Conservation (phyloP, 164 flowering plant species). For the Pachysandra terminalis region DNA sequence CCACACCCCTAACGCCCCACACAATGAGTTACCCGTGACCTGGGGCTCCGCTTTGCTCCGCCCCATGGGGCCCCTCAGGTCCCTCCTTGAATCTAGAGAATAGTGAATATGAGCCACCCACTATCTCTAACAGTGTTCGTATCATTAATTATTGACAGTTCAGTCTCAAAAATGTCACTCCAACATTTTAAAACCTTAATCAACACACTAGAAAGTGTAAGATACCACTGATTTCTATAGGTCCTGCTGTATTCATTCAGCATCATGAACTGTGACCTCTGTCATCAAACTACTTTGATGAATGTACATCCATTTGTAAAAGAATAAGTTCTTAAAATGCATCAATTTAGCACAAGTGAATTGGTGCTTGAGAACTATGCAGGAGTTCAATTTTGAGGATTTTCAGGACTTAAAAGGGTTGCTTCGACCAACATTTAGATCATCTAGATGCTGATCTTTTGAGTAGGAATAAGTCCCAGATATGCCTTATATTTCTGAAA, state of each 20-base stretch:
- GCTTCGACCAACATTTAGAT: background rate
- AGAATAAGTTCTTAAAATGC: background rate
- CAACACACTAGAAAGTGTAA: background rate
- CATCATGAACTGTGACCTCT: background rate
- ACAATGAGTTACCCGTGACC: no score
- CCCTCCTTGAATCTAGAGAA: no score
- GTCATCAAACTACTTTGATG: background rate
- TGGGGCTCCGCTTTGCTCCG: no score
- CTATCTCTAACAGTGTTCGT: no score
- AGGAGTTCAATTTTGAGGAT: background rate
- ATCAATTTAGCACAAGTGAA: background rate
- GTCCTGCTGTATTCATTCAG: background rate
- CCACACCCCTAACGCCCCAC: no score
- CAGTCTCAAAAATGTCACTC: no score
- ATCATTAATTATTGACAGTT: background rate
- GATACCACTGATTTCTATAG: background rate
- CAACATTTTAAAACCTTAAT: background rate
- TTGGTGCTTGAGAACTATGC: background rate
- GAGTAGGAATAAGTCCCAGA: background rate
- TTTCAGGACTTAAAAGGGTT: background rate
- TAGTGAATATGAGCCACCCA: no score
- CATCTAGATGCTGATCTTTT: background rate
- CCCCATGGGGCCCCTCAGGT: no score
- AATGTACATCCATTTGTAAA: background rate
- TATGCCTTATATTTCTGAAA: background rate